These are phyloP conservation scores for Wickerhamomyces chambardii DNA, from an alignment of 805 yeast genomes.

Conservation along the genomic window DNA sequence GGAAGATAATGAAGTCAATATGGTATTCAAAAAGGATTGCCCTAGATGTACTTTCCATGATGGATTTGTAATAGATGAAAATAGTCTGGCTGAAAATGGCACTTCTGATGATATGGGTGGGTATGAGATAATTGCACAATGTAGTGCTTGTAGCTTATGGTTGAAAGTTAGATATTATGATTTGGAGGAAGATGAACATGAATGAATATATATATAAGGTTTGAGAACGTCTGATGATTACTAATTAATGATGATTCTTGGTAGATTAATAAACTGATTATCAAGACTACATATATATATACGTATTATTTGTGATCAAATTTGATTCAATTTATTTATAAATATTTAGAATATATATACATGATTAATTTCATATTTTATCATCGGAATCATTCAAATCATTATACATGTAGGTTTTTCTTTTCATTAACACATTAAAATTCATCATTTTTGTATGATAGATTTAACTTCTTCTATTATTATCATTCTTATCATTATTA, in stretches of 20 bases:
- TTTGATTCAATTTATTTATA: too few relatives aligned
- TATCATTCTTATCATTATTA: neutral
- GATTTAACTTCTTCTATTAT: too few relatives aligned
- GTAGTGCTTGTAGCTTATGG: slow-evolving; percentile 83
- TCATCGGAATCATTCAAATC: too few relatives aligned
- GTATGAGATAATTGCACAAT: slow-evolving; percentile 67
- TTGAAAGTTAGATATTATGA: slow-evolving; percentile 63
- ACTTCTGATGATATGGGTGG: slow-evolving; percentile 38
- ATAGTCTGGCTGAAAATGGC: slow-evolving; percentile 47
- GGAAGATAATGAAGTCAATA: slow-evolving; percentile 13
- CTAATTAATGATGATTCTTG: too few relatives aligned
- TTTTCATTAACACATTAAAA: too few relatives aligned
- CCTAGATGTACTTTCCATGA: slow-evolving; percentile 50
- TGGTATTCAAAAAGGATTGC: slow-evolving; percentile 43
- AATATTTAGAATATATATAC: too few relatives aligned
- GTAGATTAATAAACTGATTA: too few relatives aligned
- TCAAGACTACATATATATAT: too few relatives aligned
- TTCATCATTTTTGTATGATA: too few relatives aligned
- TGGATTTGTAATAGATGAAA: slow-evolving; percentile 55
- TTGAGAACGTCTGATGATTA: neutral
- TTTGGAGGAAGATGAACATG: slow-evolving; percentile 17
- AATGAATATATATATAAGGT: neutral
- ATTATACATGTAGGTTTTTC: too few relatives aligned
- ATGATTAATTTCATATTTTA: too few relatives aligned
- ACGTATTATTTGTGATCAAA: too few relatives aligned